Evolutionary conservation across 371 early-diverging fungal species (phyloP), one percentile per base, ranked within the genome.

Genomic region (Dichotomocladium elegans): DNA sequence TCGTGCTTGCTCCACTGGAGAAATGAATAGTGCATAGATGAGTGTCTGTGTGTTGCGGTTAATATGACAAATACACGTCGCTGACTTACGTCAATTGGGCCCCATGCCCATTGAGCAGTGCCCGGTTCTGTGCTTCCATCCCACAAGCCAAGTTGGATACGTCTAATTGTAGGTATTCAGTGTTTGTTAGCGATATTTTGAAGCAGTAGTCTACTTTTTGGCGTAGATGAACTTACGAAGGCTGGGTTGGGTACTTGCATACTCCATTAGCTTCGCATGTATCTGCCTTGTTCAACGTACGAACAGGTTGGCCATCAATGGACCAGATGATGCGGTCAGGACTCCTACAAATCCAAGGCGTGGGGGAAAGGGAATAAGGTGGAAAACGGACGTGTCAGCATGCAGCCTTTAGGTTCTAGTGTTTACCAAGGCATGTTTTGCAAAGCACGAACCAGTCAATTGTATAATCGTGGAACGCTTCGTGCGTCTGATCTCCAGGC

Each of bases 91-190:
- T 70, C 45, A 26, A 76, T 70, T 15, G 77, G 77, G 8, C 77
- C 77, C 17, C 58, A 53, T 14, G 77, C 66, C 77, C 77, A 76
- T 47, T 66, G 26, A 40, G 77, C 77, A 22, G 77, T 76, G 12
- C 73, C 73, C 40, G 58, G 47, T n/a, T 53, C 60, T 27, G 49
- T 42, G 50, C 73, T 72, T n/a, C 73, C 73, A 44, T 76, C 77
- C 77, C 77, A 76, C 15, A 76, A 60, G 10, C 77, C 77, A 52
- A 76, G 57, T 48, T 72, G 73, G 26, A 76, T 63, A 27, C 66
- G 63, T 8, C 74, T 73, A 55, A 27, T n/a, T n/a, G n/a, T n/a
- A n/a, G n/a, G n/a, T 19, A 31, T 22, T n/a, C n/a, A n/a, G n/a
- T n/a, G n/a, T n/a, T n/a, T n/a, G n/a, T n/a, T n/a, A n/a, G n/a